phyloP scores from a whole-genome alignment of 1,284 basidiomycete genomes.

The Ganoderma leucocontextum region DNA sequence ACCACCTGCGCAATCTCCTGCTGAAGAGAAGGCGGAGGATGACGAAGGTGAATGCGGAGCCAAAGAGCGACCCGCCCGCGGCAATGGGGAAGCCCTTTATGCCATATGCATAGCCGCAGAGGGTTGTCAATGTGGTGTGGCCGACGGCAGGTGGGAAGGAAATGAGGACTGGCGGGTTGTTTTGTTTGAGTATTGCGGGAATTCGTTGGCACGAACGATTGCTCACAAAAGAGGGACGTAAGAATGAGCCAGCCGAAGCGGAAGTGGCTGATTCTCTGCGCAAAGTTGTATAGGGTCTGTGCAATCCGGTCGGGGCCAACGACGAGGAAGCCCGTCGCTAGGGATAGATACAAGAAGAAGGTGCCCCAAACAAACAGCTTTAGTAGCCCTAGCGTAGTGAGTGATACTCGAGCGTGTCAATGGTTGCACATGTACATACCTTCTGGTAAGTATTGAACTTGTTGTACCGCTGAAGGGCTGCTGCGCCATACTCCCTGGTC shows the following conservation, averaged over 20 bases:
- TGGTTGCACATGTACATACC: slow-evolving; percentile 41
- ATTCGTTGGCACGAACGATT: not conserved
- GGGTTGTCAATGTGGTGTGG: slow-evolving; percentile 68
- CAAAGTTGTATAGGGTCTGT: slow-evolving; percentile 75
- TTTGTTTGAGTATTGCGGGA: not conserved
- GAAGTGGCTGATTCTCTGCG: slow-evolving; percentile 66
- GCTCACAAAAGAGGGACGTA: slow-evolving; percentile 58
- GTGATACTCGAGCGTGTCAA: not conserved
- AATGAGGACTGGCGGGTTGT: slow-evolving; percentile 55
- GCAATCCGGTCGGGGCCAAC: slow-evolving; percentile 71
- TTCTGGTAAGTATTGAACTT: slow-evolving; percentile 58
- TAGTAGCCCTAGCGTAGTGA: not conserved
- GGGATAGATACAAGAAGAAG: slow-evolving; percentile 52
- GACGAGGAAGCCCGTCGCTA: slow-evolving; percentile 55
- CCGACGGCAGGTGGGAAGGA: slow-evolving; percentile 86
- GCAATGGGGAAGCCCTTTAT: slow-evolving; percentile 77
- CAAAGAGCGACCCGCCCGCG: slow-evolving; percentile 66
- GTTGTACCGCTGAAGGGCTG: slow-evolving; percentile 50
- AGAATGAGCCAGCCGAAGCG: slow-evolving; percentile 72
- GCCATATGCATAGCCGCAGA: slow-evolving; percentile 87
- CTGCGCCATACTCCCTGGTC: slow-evolving; percentile 43
- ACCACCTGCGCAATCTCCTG: slow-evolving; percentile 62
- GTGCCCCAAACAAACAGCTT: slow-evolving; percentile 54
- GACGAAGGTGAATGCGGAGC: slow-evolving; percentile 73
- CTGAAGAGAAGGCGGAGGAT: slow-evolving; percentile 69